Conservation (phyloP, 2,329 filamentous ascomycete genomes). For the Hypocrella siamensis region DNA sequence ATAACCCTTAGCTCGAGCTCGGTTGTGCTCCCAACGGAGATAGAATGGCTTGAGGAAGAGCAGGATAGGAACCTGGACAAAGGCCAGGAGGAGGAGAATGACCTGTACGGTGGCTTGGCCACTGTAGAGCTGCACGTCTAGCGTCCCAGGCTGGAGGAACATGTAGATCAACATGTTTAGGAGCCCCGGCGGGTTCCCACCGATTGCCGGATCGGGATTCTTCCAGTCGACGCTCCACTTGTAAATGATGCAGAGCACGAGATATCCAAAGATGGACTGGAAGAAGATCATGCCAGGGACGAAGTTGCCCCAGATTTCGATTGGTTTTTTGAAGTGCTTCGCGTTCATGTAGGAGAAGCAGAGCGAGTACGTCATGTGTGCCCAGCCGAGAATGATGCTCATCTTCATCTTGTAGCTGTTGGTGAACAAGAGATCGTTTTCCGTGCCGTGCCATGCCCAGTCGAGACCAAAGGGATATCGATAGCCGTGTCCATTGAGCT, state of each 20-base stretch:
- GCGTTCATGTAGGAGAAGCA: constrained; percentile 89
- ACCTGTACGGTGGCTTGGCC: constrained; percentile 67
- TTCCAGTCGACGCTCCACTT: constrained; percentile 92
- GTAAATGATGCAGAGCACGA: constrained; percentile 86
- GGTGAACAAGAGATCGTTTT: constrained; percentile 87
- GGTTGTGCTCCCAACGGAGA: constrained; percentile 86
- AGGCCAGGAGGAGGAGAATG: constrained; percentile 63
- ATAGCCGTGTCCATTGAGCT: constrained; percentile 53
- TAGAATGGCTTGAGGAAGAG: constrained; percentile 94
- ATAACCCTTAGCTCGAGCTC: constrained; percentile 75
- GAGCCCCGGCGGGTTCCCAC: constrained; percentile 62
- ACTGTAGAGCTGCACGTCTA: constrained; percentile 59
- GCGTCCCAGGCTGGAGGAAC: constrained; percentile 75
- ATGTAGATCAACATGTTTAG: constrained; percentile 99
- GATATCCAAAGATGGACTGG: constrained; percentile 95
- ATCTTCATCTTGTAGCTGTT: constrained; percentile 99
- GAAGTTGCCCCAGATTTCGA: constrained; percentile 97
- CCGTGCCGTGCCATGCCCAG: constrained; percentile 90
- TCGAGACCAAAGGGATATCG: constrained; percentile 93
- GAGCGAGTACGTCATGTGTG: constrained; percentile 96
- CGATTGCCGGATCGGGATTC: constrained; percentile 18
- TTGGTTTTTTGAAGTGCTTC: constrained; percentile 81
- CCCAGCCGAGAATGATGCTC: constrained; percentile 93
- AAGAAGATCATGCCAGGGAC: constrained; percentile 98
- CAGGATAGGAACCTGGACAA: constrained; percentile 76